Evolutionary conservation across 116 monocot species (phyloP).

Genomic region (Zostera marina): DNA sequence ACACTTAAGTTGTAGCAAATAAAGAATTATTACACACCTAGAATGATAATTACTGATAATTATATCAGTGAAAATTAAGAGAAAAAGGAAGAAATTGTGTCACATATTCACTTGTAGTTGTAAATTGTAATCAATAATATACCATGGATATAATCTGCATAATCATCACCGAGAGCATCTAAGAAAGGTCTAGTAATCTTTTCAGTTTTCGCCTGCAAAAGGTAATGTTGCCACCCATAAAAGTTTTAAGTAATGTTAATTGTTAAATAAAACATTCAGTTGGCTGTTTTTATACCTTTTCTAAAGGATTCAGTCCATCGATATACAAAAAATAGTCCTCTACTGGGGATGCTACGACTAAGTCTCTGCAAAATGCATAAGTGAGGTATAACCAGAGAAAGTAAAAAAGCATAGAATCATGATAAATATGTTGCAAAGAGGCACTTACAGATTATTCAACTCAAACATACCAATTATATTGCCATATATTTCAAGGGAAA

Average conservation of each 20-base stretch:
- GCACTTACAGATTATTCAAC: constrained; percentile 98
- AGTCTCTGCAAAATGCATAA: constrained; percentile 31
- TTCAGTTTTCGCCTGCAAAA: constrained; percentile 56
- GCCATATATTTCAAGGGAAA: constrained; percentile 93
- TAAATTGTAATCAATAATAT: neutral
- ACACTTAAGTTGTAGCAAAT: neutral
- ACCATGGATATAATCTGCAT: constrained; percentile 75
- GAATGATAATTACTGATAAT: too few relatives aligned
- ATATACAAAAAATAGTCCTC: constrained; percentile 88
- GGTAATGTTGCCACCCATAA: neutral
- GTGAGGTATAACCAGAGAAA: neutral
- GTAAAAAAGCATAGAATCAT: neutral
- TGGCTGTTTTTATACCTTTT: constrained; percentile 34
- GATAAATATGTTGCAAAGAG: neutral
- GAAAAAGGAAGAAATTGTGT: neutral
- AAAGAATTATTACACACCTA: neutral
- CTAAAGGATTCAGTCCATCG: constrained; percentile 48
- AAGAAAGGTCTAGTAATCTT: constrained; percentile 39
- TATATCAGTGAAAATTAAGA: neutral
- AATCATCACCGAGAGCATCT: constrained; percentile 70
- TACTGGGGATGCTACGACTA: constrained; percentile 91
- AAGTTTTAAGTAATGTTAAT: too few relatives aligned
- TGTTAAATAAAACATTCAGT: neutral
- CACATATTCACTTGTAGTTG: neutral
- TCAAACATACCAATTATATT: constrained; percentile 99